Conservation (phyloP, 345 rosid genomes). For the Melastoma malabathricum region DNA sequence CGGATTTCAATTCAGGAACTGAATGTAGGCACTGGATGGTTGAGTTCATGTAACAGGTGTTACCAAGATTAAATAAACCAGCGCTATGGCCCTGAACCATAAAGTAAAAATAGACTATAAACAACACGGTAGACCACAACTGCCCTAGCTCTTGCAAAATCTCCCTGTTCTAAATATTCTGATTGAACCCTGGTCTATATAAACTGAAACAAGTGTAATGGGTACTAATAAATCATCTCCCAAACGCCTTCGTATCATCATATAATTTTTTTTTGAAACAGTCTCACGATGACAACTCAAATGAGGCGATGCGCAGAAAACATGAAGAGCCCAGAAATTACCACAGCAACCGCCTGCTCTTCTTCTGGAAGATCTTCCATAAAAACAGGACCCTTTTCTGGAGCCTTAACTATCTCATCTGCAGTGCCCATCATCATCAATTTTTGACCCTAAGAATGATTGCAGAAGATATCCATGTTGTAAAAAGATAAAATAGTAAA, state of each 20-base stretch:
- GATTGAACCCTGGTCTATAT: too few species aligned
- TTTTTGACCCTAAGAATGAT: constrained; percentile 60
- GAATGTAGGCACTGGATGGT: constrained; percentile 91
- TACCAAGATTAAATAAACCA: constrained; percentile 78
- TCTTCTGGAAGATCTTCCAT: constrained; percentile 97
- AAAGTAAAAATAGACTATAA: not conserved
- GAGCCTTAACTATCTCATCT: constrained; percentile 88
- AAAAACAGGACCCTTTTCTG: constrained; percentile 87
- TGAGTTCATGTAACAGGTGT: constrained; percentile 99
- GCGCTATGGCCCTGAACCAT: constrained; percentile 77
- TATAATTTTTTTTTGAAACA: too few species aligned
- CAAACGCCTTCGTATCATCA: too few species aligned
- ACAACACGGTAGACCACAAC: too few species aligned
- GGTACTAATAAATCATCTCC: too few species aligned
- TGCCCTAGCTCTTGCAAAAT: too few species aligned
- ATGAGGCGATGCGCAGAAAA: too few species aligned
- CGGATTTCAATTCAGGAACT: constrained; percentile 92
- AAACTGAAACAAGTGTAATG: too few species aligned
- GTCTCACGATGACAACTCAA: too few species aligned
- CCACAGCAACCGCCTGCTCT: constrained; percentile 67
- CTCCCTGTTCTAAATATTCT: too few species aligned
- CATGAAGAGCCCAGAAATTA: constrained; percentile 7
- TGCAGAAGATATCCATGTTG: not conserved
- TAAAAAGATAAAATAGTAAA: too few species aligned
- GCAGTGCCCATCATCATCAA: constrained; percentile 99